A percentile compares a stretch with the other conserved stretches of the same genome.
phyloP scores from a whole-genome alignment of 495 filamentous ascomycete genomes.

The Penicillium roqueforti region DNA sequence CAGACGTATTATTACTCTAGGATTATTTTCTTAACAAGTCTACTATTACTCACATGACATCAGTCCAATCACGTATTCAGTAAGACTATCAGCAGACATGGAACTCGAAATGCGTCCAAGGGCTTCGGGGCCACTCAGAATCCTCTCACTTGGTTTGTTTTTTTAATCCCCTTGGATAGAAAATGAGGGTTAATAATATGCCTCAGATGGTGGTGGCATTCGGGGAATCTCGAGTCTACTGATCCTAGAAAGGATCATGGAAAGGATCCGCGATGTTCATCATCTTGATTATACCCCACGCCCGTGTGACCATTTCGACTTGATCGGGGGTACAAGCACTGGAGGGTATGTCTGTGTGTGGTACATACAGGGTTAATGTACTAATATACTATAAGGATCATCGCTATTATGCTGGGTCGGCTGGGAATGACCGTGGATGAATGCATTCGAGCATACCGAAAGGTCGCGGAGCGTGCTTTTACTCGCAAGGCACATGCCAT shows the following conservation, averaged over 20 bases:
- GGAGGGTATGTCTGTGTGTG: constrained; percentile 4
- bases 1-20: no score
- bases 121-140: neutral
- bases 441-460: constrained; percentile 45
- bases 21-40: no score
- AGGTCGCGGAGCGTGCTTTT: constrained; percentile 30
- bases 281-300: constrained; percentile 2
- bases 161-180: neutral
- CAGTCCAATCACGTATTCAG: no score
- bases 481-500: constrained; percentile 1
- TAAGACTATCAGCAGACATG: neutral
- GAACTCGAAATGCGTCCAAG: neutral
- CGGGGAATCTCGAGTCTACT: constrained; percentile 23
- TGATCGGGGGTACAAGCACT: constrained; percentile 24
- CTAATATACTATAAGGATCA: constrained; percentile 30
- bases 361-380: neutral
- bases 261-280: constrained; percentile 9
- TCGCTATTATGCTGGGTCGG: constrained; percentile 52
- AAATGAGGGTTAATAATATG: no score
- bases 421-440: constrained; percentile 50
- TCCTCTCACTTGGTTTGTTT: neutral
- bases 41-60: no score
- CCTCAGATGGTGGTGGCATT: constrained; percentile 24
- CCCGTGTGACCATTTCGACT: constrained; percentile 28
- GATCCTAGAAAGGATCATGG: constrained; percentile 22